phyloP scores from a whole-genome alignment of 768 basidiomycete genomes.

The Pluteus cervinus region DNA sequence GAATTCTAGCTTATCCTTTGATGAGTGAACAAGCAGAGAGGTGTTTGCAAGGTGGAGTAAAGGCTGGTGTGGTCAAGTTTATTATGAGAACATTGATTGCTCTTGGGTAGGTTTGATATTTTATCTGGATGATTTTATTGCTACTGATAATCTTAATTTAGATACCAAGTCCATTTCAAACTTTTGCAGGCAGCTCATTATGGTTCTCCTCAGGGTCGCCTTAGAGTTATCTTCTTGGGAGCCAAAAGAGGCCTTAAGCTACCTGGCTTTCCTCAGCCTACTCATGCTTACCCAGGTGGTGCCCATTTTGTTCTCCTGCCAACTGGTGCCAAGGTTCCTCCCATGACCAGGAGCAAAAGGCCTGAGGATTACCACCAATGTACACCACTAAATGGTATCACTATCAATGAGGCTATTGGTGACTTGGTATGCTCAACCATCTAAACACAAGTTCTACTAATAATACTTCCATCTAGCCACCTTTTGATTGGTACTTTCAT shows the following conservation, averaged over 20 bases:
- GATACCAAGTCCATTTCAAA: slow-evolving; percentile 65
- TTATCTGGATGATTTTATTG: not conserved
- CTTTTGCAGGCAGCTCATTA: slow-evolving; percentile 67
- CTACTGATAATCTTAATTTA: slow-evolving; percentile 17
- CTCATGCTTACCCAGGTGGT: slow-evolving; percentile 39
- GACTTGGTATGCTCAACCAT: slow-evolving; percentile 50
- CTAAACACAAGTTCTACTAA: slow-evolving; percentile 1
- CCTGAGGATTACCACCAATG: slow-evolving; percentile 35
- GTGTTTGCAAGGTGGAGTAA: slow-evolving; percentile 32
- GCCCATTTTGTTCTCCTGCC: slow-evolving; percentile 33
- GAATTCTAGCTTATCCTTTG: slow-evolving; percentile 48
- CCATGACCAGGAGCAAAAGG: slow-evolving; percentile 37
- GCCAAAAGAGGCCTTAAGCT: slow-evolving; percentile 50
- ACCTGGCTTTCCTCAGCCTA: slow-evolving; percentile 61
- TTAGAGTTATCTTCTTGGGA: slow-evolving; percentile 64
- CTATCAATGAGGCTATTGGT: slow-evolving; percentile 58
- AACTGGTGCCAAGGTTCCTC: slow-evolving; percentile 33
- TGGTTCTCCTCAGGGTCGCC: slow-evolving; percentile 65
- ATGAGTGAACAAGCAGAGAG: slow-evolving; percentile 24
- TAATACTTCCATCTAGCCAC: slow-evolving; percentile 34
- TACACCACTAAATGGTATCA: slow-evolving; percentile 56
- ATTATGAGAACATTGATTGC: slow-evolving; percentile 52
- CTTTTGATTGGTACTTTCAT: slow-evolving; percentile 58
- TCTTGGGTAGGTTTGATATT: slow-evolving; percentile 45
- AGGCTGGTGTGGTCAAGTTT: slow-evolving; percentile 61